Percentiles rank a stretch among this genome's conserved stretches.
phyloP scores from a whole-genome alignment of 108 stramenopile genomes.

The Heterococcus sp. region DNA sequence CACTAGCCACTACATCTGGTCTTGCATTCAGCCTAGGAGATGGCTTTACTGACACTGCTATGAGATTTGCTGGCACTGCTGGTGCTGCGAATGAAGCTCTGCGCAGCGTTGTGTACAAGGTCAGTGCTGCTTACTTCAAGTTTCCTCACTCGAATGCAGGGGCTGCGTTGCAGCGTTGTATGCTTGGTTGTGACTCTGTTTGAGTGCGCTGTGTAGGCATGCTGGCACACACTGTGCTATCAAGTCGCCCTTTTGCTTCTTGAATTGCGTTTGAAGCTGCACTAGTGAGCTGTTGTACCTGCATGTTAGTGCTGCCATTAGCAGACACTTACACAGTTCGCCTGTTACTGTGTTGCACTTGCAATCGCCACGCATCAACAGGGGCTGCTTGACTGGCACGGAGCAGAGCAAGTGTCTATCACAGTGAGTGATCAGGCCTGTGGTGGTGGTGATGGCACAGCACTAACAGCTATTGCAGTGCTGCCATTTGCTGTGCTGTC shows the following conservation, averaged over 20 bases:
- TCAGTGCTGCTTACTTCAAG: too few species aligned
- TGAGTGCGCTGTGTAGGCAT: too few species aligned
- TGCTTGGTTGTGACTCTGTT: too few species aligned
- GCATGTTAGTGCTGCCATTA: too few species aligned
- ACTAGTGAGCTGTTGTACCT: too few species aligned
- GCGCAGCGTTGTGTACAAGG: constrained; percentile 10
- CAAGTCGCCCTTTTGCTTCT: too few species aligned
- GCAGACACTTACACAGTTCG: too few species aligned
- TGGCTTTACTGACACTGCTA: constrained; percentile 13
- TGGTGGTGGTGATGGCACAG: constrained; percentile 25
- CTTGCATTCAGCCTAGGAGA: constrained; percentile 31
- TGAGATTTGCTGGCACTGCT: constrained; percentile 16
- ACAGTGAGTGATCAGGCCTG: constrained; percentile 31
- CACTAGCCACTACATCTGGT: constrained; percentile 7
- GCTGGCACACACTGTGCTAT: too few species aligned
- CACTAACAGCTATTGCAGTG: constrained; percentile 17
- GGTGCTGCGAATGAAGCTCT: constrained; percentile 10
- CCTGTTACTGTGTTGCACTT: too few species aligned
- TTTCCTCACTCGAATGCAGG: too few species aligned
- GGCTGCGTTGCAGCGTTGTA: too few species aligned
- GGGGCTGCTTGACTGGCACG: constrained; percentile 20
- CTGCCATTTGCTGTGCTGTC: constrained; percentile 2
- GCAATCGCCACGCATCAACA: background rate
- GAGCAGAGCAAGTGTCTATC: constrained; percentile 24
- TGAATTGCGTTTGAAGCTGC: too few species aligned